These are phyloP conservation scores for Urtica urens DNA, from an alignment of 306 rosid species.

Conservation along the genomic window DNA sequence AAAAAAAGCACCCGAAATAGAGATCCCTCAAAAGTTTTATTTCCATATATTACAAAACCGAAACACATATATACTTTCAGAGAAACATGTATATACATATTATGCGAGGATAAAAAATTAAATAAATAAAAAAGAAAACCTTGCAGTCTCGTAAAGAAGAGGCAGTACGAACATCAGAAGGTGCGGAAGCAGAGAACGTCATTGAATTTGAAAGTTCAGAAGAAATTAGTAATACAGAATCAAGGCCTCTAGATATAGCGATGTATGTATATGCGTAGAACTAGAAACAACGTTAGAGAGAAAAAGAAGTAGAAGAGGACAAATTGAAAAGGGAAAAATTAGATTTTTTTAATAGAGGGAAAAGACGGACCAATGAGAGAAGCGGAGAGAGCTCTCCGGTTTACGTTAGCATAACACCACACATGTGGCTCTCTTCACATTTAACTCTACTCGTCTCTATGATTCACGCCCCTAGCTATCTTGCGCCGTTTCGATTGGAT, in stretches of 20 bases:
- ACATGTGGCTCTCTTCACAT: no score
- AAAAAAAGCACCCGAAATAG: no score
- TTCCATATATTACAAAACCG: no score
- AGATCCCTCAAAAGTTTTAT: no score
- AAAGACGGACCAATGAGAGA: background rate
- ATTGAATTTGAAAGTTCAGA: conserved; percentile 22
- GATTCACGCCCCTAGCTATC: background rate
- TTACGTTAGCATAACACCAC: conserved; percentile 6
- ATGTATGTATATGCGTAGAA: background rate
- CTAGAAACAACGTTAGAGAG: no score
- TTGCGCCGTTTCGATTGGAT: background rate
- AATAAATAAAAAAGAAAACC: conserved; percentile 20
- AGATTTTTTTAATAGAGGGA: background rate
- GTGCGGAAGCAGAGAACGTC: conserved; percentile 51
- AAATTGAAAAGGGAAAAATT: background rate
- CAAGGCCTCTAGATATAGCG: background rate
- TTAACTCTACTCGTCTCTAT: background rate
- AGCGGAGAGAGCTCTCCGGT: background rate
- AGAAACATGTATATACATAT: background rate
- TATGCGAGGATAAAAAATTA: background rate
- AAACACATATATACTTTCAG: background rate
- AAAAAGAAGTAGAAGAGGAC: background rate
- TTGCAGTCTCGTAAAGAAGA: conserved; percentile 29
- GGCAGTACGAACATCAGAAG: conserved; percentile 24
- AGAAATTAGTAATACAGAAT: conserved; percentile 9